Evolutionary conservation across 352 stramenopile species (phyloP), one percentile per base, ranked within the genome.

Genomic region (Phytophthora foliorum): DNA sequence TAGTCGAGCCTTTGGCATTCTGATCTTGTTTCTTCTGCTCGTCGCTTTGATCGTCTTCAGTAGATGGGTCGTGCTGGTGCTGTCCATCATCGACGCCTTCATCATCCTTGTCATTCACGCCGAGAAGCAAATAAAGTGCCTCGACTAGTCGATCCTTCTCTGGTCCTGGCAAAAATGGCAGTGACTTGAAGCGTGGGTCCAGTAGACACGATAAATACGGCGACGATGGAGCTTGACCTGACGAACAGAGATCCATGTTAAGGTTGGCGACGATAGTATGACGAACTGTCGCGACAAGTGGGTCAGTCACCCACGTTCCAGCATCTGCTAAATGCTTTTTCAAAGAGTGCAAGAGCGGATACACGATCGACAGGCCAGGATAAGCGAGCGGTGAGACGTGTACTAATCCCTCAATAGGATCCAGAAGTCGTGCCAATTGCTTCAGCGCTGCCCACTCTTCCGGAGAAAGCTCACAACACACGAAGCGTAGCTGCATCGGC

Each of bases 401-500:
- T 16, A 90, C 84, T 9, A 92, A 63, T 1, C 81, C 75, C 60
- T 91, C 84, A 34, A 92, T 84, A 0, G 78, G 84, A n/a, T 90
- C 84, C 4, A 92, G 63, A 24, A 94, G 57, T 50, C 74, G 63
- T 19, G 82, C 84, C 16, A 91, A 77, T 57, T 94, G 82, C 38
- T 92, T 92, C 13, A 93, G 63, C n/a, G 80, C 79, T 2, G 70
- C 61, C 86, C 83, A 92, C 54, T 93, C 86, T 6, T 91, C 83
- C 8, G 64, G 46, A 21, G 86, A 90, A 21, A 94, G 62, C 51
- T 92, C 84, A 34, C 84, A 92, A 55, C 86, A 92, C 58, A 91
- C 78, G 54, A 94, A 92, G 6, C 84, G 84, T 49, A 94, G 67
- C 62, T 93, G 85, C 85, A 93, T 93, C 2, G 85, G 83, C 27